Conservation (phyloP, 2,329 filamentous ascomycete genomes). For the Davidsoniella virescens region DNA sequence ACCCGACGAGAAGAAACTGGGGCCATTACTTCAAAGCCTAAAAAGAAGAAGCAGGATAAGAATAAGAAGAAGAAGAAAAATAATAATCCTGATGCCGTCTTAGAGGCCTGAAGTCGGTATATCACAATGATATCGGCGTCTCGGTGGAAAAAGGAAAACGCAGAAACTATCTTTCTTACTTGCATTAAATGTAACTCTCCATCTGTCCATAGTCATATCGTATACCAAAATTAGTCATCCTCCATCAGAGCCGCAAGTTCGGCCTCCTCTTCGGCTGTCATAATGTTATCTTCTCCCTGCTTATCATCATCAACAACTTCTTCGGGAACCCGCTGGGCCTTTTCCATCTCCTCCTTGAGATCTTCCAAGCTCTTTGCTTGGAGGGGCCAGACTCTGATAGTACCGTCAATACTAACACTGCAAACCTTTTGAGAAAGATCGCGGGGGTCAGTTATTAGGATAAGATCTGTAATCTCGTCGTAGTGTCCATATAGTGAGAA, state of each 20-base stretch:
- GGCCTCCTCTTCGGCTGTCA: constrained; percentile 83
- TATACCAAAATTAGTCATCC: constrained; percentile 23
- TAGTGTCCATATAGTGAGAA: constrained; percentile 71
- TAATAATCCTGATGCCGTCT: not conserved
- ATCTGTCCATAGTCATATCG: no score
- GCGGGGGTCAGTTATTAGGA: constrained; percentile 34
- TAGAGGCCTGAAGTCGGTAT: no score
- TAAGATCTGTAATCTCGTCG: constrained; percentile 76
- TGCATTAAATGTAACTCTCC: no score
- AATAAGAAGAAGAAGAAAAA: constrained; percentile 12
- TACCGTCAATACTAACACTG: constrained; percentile 81
- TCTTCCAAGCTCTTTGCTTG: constrained; percentile 40
- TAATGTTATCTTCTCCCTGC: constrained; percentile 27
- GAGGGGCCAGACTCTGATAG: constrained; percentile 70
- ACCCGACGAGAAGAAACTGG: no score
- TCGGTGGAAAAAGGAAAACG: no score
- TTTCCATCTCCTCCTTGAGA: constrained; percentile 27
- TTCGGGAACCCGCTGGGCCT: constrained; percentile 36
- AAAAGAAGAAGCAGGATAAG: constrained; percentile 2
- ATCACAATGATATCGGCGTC: no score
- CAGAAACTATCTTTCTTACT: no score
- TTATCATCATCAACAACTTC: constrained; percentile 29
- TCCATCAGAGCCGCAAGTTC: constrained; percentile 87
- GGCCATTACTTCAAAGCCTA: not conserved
- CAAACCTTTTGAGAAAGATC: constrained; percentile 36